Evolutionary conservation across 768 basidiomycete species (phyloP).

Genomic region (Xerocomellus amylosporus): DNA sequence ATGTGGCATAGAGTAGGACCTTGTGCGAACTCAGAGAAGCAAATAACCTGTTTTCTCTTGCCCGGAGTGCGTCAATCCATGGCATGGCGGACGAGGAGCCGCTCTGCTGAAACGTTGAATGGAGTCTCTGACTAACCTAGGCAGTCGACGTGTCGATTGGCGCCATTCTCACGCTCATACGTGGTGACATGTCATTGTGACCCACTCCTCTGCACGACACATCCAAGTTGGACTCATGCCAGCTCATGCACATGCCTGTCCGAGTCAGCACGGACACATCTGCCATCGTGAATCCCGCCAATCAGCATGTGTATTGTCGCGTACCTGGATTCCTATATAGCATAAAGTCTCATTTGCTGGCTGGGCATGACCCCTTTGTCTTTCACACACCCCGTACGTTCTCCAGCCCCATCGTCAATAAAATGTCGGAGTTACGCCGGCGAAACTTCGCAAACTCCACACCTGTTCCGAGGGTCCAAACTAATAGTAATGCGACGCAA

Average conservation of each 20-base stretch:
- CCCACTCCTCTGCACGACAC: too few species aligned
- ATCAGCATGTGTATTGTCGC: neutral
- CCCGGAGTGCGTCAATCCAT: conserved; percentile 46
- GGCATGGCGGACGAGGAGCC: conserved; percentile 42
- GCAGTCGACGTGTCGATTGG: conserved; percentile 14
- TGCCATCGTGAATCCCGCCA: neutral
- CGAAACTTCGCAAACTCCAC: conserved; percentile 1
- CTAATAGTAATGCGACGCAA: neutral
- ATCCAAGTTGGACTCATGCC: too few species aligned
- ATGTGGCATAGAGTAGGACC: conserved; percentile 62
- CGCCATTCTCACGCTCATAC: conserved; percentile 15
- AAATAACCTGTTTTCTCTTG: conserved; percentile 49
- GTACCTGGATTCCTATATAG: too few species aligned
- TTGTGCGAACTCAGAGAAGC: conserved; percentile 57
- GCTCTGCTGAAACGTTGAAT: neutral
- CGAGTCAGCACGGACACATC: neutral
- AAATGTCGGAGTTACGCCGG: conserved; percentile 11
- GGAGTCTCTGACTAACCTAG: neutral
- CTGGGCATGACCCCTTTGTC: neutral
- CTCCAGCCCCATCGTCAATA: neutral
- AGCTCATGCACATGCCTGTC: too few species aligned
- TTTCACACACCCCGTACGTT: neutral
- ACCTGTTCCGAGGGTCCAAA: neutral
- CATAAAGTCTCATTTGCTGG: too few species aligned
- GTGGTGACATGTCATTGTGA: too few species aligned